A percentile compares a stretch with the other conserved stretches of the same genome.
These are phyloP conservation scores for Oxyria digyna DNA, from an alignment of 148 eudicot species.

Conservation along the genomic window DNA sequence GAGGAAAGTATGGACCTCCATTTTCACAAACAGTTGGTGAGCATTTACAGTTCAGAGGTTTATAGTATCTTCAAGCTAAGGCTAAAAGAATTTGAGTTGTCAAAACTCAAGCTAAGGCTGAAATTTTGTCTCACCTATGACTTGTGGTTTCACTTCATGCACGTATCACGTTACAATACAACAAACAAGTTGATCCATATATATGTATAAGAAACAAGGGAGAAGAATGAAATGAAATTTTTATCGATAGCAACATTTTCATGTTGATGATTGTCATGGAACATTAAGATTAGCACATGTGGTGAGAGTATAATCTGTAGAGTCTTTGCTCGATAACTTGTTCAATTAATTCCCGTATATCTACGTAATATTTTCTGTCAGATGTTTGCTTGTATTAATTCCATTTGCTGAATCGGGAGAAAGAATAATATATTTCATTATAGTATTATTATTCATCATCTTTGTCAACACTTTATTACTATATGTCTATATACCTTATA, in stretches of 20 bases:
- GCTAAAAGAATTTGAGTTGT: too few species aligned
- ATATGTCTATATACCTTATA: too few species aligned
- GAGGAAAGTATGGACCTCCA: constrained; percentile 26
- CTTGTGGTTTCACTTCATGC: neutral
- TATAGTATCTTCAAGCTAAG: too few species aligned
- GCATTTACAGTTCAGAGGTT: too few species aligned
- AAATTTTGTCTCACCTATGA: neutral
- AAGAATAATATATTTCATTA: neutral
- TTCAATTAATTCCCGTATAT: too few species aligned
- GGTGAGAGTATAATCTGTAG: too few species aligned
- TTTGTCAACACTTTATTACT: neutral
- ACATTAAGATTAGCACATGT: too few species aligned
- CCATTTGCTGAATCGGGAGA: neutral
- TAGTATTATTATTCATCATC: neutral
- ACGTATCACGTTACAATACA: neutral
- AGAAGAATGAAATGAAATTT: neutral
- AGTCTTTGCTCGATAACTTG: too few species aligned
- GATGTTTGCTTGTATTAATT: neutral
- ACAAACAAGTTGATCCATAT: neutral
- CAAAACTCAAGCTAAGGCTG: neutral
- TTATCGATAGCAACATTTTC: neutral
- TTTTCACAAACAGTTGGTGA: neutral
- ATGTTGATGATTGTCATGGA: too few species aligned
- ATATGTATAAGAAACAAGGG: neutral
- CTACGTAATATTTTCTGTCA: neutral